Base-by-base conservation (phyloP, 805 yeast genomes). In the Pichia pseudocactophila region DNA sequence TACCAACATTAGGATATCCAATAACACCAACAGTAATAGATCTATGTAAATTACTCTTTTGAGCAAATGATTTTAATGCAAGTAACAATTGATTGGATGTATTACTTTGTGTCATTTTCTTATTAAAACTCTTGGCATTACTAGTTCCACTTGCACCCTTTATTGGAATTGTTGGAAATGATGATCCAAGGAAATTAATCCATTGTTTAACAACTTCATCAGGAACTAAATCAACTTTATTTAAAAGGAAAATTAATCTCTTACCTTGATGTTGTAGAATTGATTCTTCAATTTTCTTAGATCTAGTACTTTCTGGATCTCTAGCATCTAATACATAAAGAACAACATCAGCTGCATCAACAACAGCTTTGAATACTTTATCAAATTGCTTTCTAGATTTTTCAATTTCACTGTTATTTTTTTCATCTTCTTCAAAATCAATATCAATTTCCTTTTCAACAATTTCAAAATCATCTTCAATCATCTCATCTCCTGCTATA, bases 1-100 rank as follows among this genome's bases (percentile, higher is more conserved):
- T 89, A 56, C 97, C 97, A 41, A 90, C 97, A 61, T 90, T 90
- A 39, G 98, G 98, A 66, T 88, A 90, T 15, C 98, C 98, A 51
- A 90, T 84, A 34, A 90, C 95, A 61, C 98, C 97, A 36, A 87
- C 97, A 36, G 86, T 75, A 44, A 89, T 82, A 12, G 95, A 78
- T 61, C 97, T 79, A 59, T 89, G 89, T 55, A 89, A 71, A 58
- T 88, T 84, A 18, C 88, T 75, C 62, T 83, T 82, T 50, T 75
- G 73, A 17, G 97, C 89, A 59, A 82, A 92, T 37, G 87, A 72
- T 65, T 90, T 90, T 54, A 90, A 75, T 11, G 95, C 79, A 48
- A 80, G 82, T 51, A 92, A 64, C 51, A 92, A 70, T 19, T 81
- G 76, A 37, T 71, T 71, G 20, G 96, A 81, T 11, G 97, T 84